Evolutionary conservation across 225 moss, liverwort and hornwort species (phyloP), one percentile per base, ranked within the genome.

Genomic region (Physcomitrium patens): DNA sequence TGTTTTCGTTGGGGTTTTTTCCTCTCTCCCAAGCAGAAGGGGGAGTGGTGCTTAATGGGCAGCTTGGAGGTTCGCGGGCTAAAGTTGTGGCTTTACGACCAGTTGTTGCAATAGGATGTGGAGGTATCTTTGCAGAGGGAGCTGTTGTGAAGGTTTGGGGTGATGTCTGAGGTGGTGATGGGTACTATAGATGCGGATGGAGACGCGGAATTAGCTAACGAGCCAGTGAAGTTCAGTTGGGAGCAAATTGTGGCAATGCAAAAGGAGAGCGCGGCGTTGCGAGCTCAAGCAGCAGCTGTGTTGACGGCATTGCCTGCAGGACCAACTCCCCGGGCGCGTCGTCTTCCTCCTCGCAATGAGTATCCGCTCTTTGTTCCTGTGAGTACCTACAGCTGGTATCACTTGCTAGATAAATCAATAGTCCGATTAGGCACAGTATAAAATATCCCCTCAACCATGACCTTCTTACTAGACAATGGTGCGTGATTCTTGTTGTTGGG

Each of bases 211-310:
- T 79, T 67, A 82, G 80, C 73, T 0, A 70, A 80, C 41, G 79
- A 77, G 67, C 87, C 79, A 1, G 60, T 73, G 73, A 87, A 82
- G 64, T 77, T 84, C 7, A 87, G 84, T 18, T 82, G 84, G 87
- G 84, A 87, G 65, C 87, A 87, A 68, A 76, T 87, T 67, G 82
- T 81, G 1, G 84, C 87, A 68, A 87, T 87, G 87, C 87, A 84
- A 55, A 84, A 74, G 68, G 79, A 87, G 82, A 87, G 87, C 77
- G 84, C 84, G 65, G 87, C 87, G 87, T 69, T 87, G 82, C 84
- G 84, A 19, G 87, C 82, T 42, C 87, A 85, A 60, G 87, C 79
- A 0, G 84, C 87, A 20, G 84, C 82, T 10, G 84, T 82, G 74
- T 50, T 81, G 76, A 77, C 79, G 54, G 68, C 76, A 80, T 74